Base-by-base conservation (phyloP, 768 basidiomycete genomes). In the Boletellus emodensis region DNA sequence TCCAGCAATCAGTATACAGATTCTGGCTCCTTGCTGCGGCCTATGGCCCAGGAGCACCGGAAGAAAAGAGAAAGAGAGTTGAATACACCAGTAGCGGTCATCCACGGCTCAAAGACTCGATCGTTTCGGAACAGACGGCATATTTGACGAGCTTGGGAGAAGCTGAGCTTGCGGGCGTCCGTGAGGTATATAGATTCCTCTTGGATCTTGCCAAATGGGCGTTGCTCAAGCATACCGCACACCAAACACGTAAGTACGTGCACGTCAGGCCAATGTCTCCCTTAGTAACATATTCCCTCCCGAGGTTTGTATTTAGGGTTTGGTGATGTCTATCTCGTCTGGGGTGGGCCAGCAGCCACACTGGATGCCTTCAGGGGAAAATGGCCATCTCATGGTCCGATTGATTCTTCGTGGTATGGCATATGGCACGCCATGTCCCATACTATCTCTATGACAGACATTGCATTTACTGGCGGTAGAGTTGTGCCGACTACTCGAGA, bases 1-100 rank as follows among this genome's bases (percentile, higher is more conserved):
- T 72, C 45, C 55, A 54, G 11, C 45, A 63, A 18, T 71, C 63
- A 7, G 35, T 67, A 48, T 70, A 69, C 47, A 54, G 66, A 9
- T 56, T 63, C 46, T 69, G 60, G 60, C 40, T 67, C 8, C 61
- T 58, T 40, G 36, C 57, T 10, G 37, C 53, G 13, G 20, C n/a
- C 28, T 52, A 52, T 13, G 56, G 51, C 18, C 33, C 42, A 37
- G n/a, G 41, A 26, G 34, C 42, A 17, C 36, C 51, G 20, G 44
- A 24, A 17, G 12, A 47, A 30, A 30, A 30, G 8, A 30, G 9
- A 32, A 22, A 40, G 39, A 30, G 38, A 11, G 17, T 35, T 2
- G 39, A 22, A 32, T 10, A 38, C 36, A n/a, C 10, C 9, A 37
- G 17, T n/a, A 17, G 15, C 2, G 13, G 28, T 3, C 6, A 24